Evolutionary conservation across 2,329 filamentous ascomycete species (phyloP), one percentile per base, ranked within the genome.

Genomic region (Exophiala spinifera): DNA sequence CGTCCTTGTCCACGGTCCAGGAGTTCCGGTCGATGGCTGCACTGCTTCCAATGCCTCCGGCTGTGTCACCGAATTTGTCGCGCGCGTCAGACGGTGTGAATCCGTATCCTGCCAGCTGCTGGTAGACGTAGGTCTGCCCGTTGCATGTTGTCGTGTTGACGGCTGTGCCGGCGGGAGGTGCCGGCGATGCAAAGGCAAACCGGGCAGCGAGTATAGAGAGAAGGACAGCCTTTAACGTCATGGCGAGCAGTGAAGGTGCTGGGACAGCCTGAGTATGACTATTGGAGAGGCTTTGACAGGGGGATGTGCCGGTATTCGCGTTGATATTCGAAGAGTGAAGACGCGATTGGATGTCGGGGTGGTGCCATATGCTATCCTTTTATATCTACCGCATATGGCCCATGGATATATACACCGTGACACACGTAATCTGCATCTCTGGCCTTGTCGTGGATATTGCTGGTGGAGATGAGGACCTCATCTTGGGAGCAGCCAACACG

Each of bases 31-130:
- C 81, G 25, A 89, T 70, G n/a, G 83, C 80, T 62, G 86, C 80
- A 11, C 83, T 77, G 53, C 81, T 86, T 7, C 87, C 87, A 48
- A 87, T 75, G 1, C 84, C 83, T 34, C 83, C 84, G 25, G 89
- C 72, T 0, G 85, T 89, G 65, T 89, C 86, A 25, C 84, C 84
- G 61, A 79, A 85, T 65, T 85, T 84, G 70, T 89, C 87, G 28
- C 77, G 73, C 2, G 79, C 77, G 63, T 84, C 76, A 28, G 76
- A 75, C 0, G 79, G 70, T 2, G 89, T 69, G 51, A 75, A 78
- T 4, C 86, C 86, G 64, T 84, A 89, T 8, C 86, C 86, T 3
- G 82, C 84, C 8, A 90, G 78, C 53, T 79, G 76, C 49, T 85
- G 73, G 66, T 89, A 89, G n/a, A 79, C 75, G 64, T 86, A 89